Base-by-base conservation (phyloP, 345 rosid species). In the Euclidium syriacum region DNA sequence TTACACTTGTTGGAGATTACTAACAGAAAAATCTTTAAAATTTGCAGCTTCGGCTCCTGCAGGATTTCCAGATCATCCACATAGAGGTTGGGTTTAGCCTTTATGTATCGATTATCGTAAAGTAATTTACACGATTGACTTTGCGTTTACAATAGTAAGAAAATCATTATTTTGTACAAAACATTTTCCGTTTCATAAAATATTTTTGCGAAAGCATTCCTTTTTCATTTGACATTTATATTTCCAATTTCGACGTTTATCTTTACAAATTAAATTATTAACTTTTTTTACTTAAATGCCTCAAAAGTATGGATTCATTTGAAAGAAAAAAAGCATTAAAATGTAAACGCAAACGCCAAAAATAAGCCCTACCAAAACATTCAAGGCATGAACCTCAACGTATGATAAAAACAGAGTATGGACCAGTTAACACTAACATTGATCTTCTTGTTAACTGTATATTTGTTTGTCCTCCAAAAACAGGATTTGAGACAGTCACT, bases 41-140 rank as follows among this genome's bases (percentile, higher is more conserved):
- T 4, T 52, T 78, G 8, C 86, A 88, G 98, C 81, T 24, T 78
- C 90, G 48, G 83, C 91, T 40, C 96, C 96, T 20, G 81, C 91
- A 47, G 98, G 98, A 47, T 91, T 91, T 71, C 96, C 91, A 46
- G 98, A 91, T 73, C 98, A 91, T 74, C 98, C 98, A 34, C 98
- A 91, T 18, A 86, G 95, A 91, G 98, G 97, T 68, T 30, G 23
- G 30, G n/a, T n/a, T n/a, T n/a, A n/a, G n/a, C n/a, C n/a, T 50
- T 29, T 29, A 20, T 20, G 20, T 29, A 19, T 46, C 8, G n/a
- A n/a, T 19, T 46, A 26, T 47, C 19, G 3, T 27, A 35, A 18
- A 27, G 23, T 16, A 7, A 15, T 47, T 11, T 36, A 46, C 30
- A 36, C 39, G 39, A 33, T 54, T 25, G 12, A n/a, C 34, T 40